Evolutionary conservation across 225 moss, liverwort and hornwort species (phyloP).

Genomic region (Polytrichum commune): DNA sequence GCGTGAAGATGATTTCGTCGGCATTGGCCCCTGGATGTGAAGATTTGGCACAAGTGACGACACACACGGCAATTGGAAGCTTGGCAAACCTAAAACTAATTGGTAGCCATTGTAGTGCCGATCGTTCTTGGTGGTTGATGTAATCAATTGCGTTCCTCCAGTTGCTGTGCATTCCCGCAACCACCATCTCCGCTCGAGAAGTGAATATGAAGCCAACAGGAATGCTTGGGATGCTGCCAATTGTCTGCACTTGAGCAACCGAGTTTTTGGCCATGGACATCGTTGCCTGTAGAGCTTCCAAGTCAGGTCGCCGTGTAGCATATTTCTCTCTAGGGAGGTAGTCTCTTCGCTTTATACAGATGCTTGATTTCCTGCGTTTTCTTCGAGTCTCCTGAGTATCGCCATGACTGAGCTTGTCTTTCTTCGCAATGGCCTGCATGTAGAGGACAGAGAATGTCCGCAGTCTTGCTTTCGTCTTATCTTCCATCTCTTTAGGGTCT

Average conservation of each 20-base stretch:
- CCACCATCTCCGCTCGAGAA: conserved; percentile 9
- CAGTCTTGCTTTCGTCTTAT: not conserved
- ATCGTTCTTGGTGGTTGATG: not conserved
- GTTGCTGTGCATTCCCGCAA: conserved; percentile 6
- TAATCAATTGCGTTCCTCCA: not conserved
- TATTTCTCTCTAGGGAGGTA: not conserved
- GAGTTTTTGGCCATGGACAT: not conserved
- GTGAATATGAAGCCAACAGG: not conserved
- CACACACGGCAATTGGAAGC: conserved; percentile 2
- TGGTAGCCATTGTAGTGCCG: too few relatives aligned
- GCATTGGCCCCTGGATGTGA: not conserved
- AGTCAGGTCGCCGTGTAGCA: conserved; percentile 1
- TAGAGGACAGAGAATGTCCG: conserved; percentile 7
- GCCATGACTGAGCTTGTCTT: not conserved
- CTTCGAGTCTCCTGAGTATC: not conserved
- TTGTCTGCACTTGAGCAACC: not conserved
- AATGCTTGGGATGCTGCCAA: conserved; percentile 6
- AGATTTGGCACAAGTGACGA: not conserved
- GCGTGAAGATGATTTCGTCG: not conserved
- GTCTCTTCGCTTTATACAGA: not conserved
- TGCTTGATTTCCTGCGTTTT: not conserved
- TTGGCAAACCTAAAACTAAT: too few relatives aligned
- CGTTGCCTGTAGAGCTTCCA: conserved; percentile 3
- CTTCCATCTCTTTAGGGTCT: not conserved
- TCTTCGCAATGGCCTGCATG: not conserved